These are phyloP conservation scores for Colletotrichum sp. DNA, from an alignment of 2,329 filamentous ascomycete species.

Conservation along the genomic window DNA sequence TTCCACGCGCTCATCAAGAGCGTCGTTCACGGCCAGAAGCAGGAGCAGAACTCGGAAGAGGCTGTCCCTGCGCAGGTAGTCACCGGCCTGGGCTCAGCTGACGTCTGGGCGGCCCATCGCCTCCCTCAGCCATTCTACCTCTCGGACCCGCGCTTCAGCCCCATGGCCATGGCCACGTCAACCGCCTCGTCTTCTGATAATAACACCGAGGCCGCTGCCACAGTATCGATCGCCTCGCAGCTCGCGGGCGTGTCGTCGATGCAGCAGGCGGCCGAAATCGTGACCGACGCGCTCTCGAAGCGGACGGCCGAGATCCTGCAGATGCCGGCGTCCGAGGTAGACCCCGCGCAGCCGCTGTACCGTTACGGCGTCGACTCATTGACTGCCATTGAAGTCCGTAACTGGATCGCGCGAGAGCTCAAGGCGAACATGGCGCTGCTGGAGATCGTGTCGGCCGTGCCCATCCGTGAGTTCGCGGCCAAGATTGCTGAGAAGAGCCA, in stretches of 20 bases:
- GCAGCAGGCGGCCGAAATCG: constrained; percentile 34
- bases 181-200: constrained; percentile 22
- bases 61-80: constrained; percentile 51
- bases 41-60: constrained; percentile 32
- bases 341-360: constrained; percentile 21
- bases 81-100: constrained; percentile 58
- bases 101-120: constrained; percentile 23
- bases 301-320: background rate
- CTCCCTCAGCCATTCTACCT: constrained; percentile 55
- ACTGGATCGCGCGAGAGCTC: constrained; percentile 45
- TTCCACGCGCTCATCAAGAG: constrained; percentile 50
- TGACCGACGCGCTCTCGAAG: constrained; percentile 36
- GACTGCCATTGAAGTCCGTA: constrained; percentile 22
- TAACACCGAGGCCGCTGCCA: background rate
- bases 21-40: constrained; percentile 37
- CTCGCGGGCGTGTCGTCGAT: constrained; percentile 33
- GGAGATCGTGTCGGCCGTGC: constrained; percentile 49
- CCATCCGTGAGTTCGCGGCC: constrained; percentile 40
- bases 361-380: constrained; percentile 28
- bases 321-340: constrained; percentile 17
- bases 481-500: constrained; percentile 37
- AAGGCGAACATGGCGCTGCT: constrained; percentile 51
- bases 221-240: constrained; percentile 28
- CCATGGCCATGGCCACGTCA: constrained; percentile 47
- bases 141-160: constrained; percentile 57